These are phyloP conservation scores for Casaregolazyma suthepensis DNA, from an alignment of 1,139 yeast genomes.

Conservation along the genomic window DNA sequence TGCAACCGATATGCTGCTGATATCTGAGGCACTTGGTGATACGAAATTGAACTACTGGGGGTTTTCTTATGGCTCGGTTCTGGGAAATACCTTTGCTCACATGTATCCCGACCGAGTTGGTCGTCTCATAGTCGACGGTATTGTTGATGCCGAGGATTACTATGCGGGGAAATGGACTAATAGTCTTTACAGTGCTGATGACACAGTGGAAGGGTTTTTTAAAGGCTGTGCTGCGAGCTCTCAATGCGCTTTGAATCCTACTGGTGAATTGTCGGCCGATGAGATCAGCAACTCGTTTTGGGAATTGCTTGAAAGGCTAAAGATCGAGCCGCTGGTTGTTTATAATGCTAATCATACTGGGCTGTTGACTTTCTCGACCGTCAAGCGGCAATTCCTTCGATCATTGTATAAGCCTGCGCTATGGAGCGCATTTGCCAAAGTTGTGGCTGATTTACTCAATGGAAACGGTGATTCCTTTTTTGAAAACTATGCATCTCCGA, in stretches of 20 bases:
- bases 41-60: conserved; percentile 18
- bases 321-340: conserved; percentile 10
- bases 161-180: conserved; percentile 14
- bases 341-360: conserved; percentile 11
- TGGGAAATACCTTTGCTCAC: conserved; percentile 19
- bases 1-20: conserved; percentile 18
- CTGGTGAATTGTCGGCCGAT: conserved; percentile 2
- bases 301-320: conserved; percentile 8
- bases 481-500: background rate
- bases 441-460: conserved; percentile 8
- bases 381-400: conserved; percentile 7
- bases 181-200: conserved; percentile 14
- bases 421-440: conserved; percentile 12
- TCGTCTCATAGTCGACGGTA: conserved; percentile 18
- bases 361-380: conserved; percentile 10
- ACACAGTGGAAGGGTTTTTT: conserved; percentile 9
- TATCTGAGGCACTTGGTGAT: conserved; percentile 16
- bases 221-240: conserved; percentile 12
- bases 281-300: conserved; percentile 9
- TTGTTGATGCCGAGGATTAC: conserved; percentile 16
- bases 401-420: conserved; percentile 9
- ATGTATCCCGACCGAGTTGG: conserved; percentile 17
- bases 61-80: conserved; percentile 16
- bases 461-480: conserved; percentile 10
- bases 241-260: conserved; percentile 15